These are phyloP conservation scores for Clarireedia hainanense DNA, from an alignment of 2,329 filamentous ascomycete species.

Conservation along the genomic window DNA sequence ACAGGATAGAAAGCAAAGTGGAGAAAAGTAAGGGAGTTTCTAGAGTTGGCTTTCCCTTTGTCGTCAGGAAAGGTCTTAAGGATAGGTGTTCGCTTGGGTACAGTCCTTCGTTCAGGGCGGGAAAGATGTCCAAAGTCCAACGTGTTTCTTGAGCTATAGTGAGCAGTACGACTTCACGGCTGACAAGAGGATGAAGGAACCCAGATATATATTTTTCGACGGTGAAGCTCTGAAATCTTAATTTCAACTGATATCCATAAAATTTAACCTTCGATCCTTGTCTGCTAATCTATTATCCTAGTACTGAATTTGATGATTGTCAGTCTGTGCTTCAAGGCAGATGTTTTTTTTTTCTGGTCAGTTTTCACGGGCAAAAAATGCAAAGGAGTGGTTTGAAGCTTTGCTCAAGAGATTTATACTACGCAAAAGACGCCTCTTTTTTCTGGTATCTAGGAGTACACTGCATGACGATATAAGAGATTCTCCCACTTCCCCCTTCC, in stretches of 20 bases:
- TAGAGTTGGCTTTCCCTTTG: background rate
- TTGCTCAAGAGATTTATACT: background rate
- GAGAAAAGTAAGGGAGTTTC: background rate
- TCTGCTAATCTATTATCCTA: background rate
- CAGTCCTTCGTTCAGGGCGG: background rate
- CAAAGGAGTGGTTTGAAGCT: too few species aligned
- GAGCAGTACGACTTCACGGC: too few species aligned
- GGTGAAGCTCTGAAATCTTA: background rate
- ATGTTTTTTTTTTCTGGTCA: background rate
- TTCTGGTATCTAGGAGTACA: conserved; percentile 18
- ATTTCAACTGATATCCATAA: background rate
- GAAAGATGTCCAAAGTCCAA: too few species aligned
- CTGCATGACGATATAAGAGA: conserved; percentile 6
- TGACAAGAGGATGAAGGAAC: too few species aligned
- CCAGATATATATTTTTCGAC: too few species aligned
- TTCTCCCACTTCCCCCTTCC: conserved; percentile 2
- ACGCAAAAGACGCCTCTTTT: conserved; percentile 10
- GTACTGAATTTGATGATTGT: background rate
- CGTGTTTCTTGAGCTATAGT: too few species aligned
- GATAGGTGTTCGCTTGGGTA: too few species aligned
- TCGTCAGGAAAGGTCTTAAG: background rate
- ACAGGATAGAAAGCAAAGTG: background rate
- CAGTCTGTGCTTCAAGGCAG: background rate
- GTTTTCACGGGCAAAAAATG: background rate
- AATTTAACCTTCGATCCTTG: background rate